Percentiles rank a stretch among this genome's conserved stretches.
These are phyloP conservation scores for Aegilops longissima DNA, from an alignment of 176 grass and related monocot species.

Conservation along the genomic window DNA sequence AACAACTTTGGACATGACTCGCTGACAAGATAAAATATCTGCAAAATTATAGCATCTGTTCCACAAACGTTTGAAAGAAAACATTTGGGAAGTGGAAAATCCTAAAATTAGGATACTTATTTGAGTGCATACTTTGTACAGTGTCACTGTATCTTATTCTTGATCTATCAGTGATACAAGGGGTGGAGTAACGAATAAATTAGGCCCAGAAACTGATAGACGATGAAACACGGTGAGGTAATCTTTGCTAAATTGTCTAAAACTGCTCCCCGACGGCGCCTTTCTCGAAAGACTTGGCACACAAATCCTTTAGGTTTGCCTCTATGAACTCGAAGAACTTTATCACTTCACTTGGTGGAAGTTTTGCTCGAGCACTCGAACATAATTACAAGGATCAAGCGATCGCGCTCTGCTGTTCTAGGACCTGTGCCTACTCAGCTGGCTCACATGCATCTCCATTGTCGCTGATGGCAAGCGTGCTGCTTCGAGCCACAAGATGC, in stretches of 20 bases:
- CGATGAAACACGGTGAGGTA: background rate
- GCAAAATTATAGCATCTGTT: too few relatives aligned
- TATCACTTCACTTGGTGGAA: background rate
- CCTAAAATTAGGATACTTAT: background rate
- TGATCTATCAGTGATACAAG: slow-evolving; percentile 6
- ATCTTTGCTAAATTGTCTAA: background rate
- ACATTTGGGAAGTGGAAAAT: background rate
- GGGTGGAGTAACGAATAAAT: background rate
- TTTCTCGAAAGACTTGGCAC: background rate
- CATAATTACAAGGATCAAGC: slow-evolving; percentile 9
- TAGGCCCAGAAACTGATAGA: background rate
- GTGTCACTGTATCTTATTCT: slow-evolving; percentile 16
- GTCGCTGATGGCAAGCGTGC: slow-evolving; percentile 38
- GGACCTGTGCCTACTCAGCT: slow-evolving; percentile 56
- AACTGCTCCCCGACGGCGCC: background rate
- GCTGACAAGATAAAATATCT: too few relatives aligned
- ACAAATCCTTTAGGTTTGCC: background rate
- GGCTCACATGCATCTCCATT: slow-evolving; percentile 53
- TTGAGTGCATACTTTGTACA: background rate
- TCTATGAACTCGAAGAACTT: background rate
- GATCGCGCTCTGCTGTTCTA: slow-evolving; percentile 42
- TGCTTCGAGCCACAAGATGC: slow-evolving; percentile 60
- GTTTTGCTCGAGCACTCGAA: background rate
- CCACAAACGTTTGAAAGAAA: background rate
- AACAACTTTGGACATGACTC: background rate